Evolutionary conservation across 768 basidiomycete species (phyloP), one percentile per base, ranked within the genome.

Genomic region (Aureoboletus auriporus): DNA sequence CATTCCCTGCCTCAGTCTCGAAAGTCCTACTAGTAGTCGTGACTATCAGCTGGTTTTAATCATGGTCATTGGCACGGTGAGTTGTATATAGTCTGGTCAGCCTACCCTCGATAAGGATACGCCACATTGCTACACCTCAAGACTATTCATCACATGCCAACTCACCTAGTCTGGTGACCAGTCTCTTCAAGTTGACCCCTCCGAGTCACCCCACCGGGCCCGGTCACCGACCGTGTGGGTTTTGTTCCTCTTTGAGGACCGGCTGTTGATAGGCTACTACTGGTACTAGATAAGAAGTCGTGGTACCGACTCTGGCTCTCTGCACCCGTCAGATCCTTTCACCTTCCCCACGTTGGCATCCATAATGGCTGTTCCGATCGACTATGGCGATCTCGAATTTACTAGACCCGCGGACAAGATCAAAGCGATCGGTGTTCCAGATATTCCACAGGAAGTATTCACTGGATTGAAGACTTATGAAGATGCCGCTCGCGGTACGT

Each of bases 381-480:
- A 70, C 35, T 69, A 68, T 45, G 54, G 58, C 13, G 54, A 64
- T 38, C 63, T 71, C 31, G 46, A 66, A 31, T 72, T 64, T 41
- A 64, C 68, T n/a, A 58, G 66, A 40, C 70, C 71, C 0, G 68
- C 68, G 5, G 54, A 62, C 30, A 67, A 69, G 38, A 70, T 74
- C 53, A 73, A 75, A 46, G 66, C 69, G 0, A 58, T 74, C 46
- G 67, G 70, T 43, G 62, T 69, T 17, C 60, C 60, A 5, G 51
- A 60, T 28, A 41, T 74, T 26, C 66, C 68, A 1, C 50, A 61
- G 45, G 62, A 64, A 31, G 68, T 69, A 38, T 62, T 69, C 28
- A 59, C 65, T 50, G 68, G 60, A 12, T 60, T 75, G 66, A 63
- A 59, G 42, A 60, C 60, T 38, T 74, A 75, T 34, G 68, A 75